Evolutionary conservation across 1,284 basidiomycete species (phyloP), one percentile per base, ranked within the genome.

Genomic region (Violaceomyces palustris): DNA sequence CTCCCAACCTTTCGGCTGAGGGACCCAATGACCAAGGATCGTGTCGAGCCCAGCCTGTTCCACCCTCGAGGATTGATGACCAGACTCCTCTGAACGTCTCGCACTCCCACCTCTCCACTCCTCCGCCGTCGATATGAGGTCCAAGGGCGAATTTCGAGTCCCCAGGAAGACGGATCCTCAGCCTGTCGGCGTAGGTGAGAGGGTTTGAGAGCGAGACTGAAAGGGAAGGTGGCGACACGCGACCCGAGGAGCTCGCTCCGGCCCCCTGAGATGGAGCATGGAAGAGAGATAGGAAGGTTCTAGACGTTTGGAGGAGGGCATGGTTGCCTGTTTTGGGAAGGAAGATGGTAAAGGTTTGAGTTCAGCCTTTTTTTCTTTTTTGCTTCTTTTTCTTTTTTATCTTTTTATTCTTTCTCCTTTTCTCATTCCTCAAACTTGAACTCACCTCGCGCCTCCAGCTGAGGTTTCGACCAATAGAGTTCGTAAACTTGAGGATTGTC

Each of bases 91-190:
- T 75, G 64, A 82, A 85, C 1, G 69, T 74, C 0, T 76, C 72
- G 67, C 88, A 86, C 70, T 88, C 86, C 86, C 87, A 88, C 0
- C 84, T 75, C 72, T 89, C 86, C 22, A 87, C 75, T 4, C 81
- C 79, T 0, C 86, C 86, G 0, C 83, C 83, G 64, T 89, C 87
- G 35, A 86, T 78, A 62, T 89, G 86, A 4, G 86, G 82, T 0
- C 83, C 85, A 3, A 88, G 75, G 6, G 78, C 77, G 80, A 88
- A 89, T 35, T 78, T 77, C 7, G 77, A 73, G 56, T 86, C 85
- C 0, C 87, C 86, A 0, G 86, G 85, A 25, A 78, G 78, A 5
- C 87, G 79, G 33, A 89, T 84, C 1, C 86, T 78, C 18, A 89
- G 75, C 9, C 87, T 78, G 72, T 89, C 87, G 42, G 81, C 84